These are phyloP conservation scores for Trypanosoma boissoni DNA, from an alignment of 208 protist genomes.

Conservation along the genomic window DNA sequence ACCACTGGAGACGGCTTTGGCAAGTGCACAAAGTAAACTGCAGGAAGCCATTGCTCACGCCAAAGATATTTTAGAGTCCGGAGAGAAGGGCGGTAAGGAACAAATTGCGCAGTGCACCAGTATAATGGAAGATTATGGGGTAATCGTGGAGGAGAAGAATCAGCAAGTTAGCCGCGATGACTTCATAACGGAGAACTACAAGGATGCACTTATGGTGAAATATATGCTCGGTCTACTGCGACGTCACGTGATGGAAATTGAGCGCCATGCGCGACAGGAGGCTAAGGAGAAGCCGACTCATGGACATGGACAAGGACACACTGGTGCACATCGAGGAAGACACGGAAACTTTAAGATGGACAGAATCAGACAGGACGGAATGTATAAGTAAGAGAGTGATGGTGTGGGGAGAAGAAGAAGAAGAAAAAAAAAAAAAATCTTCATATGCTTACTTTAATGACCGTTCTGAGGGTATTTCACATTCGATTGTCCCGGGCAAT, in stretches of 20 bases:
- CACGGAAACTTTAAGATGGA: too few relatives aligned
- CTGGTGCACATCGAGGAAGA: not conserved
- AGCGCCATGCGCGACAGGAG: constrained; percentile 21
- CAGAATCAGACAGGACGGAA: constrained; percentile 1
- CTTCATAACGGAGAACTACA: constrained; percentile 71
- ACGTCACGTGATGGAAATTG: constrained; percentile 57
- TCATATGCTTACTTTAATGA: too few relatives aligned
- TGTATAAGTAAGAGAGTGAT: not conserved
- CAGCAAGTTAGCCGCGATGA: constrained; percentile 55
- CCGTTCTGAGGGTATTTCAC: too few relatives aligned
- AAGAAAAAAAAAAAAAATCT: constrained; percentile 17
- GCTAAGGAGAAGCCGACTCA: constrained; percentile 15
- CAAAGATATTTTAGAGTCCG: constrained; percentile 2
- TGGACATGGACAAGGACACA: constrained; percentile 6
- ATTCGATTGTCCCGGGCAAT: too few relatives aligned
- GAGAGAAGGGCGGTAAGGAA: constrained; percentile 32
- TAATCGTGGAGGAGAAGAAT: constrained; percentile 45
- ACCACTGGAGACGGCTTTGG: constrained; percentile 25
- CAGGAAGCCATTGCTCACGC: constrained; percentile 25
- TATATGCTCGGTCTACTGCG: constrained; percentile 51
- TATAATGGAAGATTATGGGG: constrained; percentile 34
- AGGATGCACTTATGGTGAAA: constrained; percentile 88
- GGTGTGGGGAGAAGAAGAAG: too few relatives aligned
- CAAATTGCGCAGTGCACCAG: constrained; percentile 18
- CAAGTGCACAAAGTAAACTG: constrained; percentile 37